These are phyloP conservation scores for Dillenia turbinata DNA, from an alignment of 164 flowering plant genomes.

Conservation along the genomic window DNA sequence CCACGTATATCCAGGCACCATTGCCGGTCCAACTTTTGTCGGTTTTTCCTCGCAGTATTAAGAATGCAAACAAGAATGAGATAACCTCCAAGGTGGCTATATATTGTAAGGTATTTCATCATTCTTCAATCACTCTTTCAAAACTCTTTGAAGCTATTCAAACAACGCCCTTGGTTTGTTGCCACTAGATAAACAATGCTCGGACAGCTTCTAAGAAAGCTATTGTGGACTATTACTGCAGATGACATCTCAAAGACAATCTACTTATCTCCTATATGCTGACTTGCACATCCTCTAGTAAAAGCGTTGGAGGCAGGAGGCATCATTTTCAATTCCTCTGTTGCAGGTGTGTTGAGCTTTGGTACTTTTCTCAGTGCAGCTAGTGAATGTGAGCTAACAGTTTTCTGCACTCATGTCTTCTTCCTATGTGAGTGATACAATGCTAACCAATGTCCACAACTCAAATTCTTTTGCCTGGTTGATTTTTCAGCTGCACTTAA, in stretches of 20 bases:
- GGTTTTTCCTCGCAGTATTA: no score
- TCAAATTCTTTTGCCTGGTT: no score
- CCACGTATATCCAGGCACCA: no score
- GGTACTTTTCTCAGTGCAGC: constrained; percentile 46
- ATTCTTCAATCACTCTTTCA: no score
- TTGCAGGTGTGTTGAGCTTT: constrained; percentile 44
- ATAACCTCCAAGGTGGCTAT: no score
- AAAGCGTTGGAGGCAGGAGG: constrained; percentile 69
- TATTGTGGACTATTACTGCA: constrained; percentile 39
- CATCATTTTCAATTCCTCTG: constrained; percentile 77
- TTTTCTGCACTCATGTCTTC: background rate
- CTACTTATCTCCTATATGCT: constrained; percentile 61
- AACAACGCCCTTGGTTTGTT: background rate
- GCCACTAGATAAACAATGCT: constrained; percentile 57
- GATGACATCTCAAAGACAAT: constrained; percentile 51
- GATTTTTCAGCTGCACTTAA: constrained; percentile 58
- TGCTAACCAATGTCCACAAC: no score
- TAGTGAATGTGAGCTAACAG: constrained; percentile 42
- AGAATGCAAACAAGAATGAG: no score
- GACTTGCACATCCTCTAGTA: constrained; percentile 64
- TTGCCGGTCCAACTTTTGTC: no score
- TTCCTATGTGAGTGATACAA: no score
- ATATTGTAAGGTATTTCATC: no score
- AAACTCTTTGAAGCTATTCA: no score
- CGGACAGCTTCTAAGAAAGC: constrained; percentile 51